Percentiles rank a stretch among this genome's conserved stretches.
Evolutionary conservation across 768 basidiomycete genomes (phyloP).

Genomic region (Cyclocybe cylindracea): DNA sequence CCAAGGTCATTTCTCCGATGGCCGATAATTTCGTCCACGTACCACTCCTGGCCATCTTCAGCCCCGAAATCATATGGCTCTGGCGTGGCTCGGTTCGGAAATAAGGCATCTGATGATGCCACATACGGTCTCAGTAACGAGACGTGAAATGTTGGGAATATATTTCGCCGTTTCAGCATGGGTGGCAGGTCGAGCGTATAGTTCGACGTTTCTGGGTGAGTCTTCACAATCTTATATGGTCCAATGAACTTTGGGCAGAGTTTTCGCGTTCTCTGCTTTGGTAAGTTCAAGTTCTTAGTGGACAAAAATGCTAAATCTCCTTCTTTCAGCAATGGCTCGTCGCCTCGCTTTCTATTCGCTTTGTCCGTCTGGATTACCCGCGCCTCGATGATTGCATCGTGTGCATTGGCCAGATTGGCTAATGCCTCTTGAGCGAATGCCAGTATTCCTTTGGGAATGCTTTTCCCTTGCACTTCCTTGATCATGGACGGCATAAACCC

Average conservation of each 20-base stretch:
- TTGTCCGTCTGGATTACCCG: slow-evolving; percentile 27
- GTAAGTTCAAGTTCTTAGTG: background rate
- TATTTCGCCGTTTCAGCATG: too few relatives aligned
- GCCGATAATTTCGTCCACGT: too few relatives aligned
- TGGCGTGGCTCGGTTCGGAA: too few relatives aligned
- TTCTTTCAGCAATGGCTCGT: slow-evolving; percentile 12
- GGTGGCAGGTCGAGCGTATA: slow-evolving; percentile 27
- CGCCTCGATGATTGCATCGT: slow-evolving; percentile 35
- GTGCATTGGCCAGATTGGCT: slow-evolving; percentile 24
- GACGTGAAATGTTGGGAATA: too few relatives aligned
- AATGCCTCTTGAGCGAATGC: slow-evolving; percentile 8
- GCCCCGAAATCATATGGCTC: too few relatives aligned
- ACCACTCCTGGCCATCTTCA: too few relatives aligned
- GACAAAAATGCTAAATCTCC: background rate
- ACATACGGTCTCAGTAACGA: too few relatives aligned
- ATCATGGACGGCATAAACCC: slow-evolving; percentile 24
- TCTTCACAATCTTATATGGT: background rate
- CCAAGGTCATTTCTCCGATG: too few relatives aligned
- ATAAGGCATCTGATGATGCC: too few relatives aligned
- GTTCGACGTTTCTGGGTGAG: slow-evolving; percentile 16
- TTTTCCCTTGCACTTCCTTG: slow-evolving; percentile 6
- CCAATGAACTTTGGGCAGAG: background rate
- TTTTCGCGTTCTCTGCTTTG: background rate
- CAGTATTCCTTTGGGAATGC: slow-evolving; percentile 2
- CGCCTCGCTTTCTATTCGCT: slow-evolving; percentile 22